Evolutionary conservation across 2,329 filamentous ascomycete genomes (phyloP).

Genomic region (Chrysoporthe puriensis): DNA sequence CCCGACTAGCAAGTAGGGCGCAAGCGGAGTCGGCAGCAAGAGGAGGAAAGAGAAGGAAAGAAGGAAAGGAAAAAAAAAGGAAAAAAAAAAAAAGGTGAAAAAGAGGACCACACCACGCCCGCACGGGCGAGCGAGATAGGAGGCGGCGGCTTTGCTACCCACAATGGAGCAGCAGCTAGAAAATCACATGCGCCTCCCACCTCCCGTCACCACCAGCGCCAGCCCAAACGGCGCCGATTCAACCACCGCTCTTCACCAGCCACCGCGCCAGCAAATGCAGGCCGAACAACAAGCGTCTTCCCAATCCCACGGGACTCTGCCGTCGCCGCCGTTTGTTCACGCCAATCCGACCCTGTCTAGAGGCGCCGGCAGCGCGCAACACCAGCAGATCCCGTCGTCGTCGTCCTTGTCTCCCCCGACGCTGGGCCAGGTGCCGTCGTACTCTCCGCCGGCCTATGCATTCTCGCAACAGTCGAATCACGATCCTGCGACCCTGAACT

Average conservation of each 20-base stretch:
- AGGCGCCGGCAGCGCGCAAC: slow-evolving; percentile 19
- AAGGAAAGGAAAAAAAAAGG: background rate
- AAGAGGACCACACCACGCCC: slow-evolving; percentile 17
- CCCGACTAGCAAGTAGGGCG: slow-evolving; percentile 9
- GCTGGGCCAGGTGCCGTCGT: slow-evolving; percentile 35
- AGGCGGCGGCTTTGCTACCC: slow-evolving; percentile 9
- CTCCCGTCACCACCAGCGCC: slow-evolving; percentile 31
- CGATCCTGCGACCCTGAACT: slow-evolving; percentile 39
- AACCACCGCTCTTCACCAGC: slow-evolving; percentile 3
- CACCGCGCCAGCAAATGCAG: slow-evolving; percentile 28
- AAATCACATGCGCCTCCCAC: slow-evolving; percentile 51
- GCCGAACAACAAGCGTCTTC: slow-evolving; percentile 30
- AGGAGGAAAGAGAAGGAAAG: background rate
- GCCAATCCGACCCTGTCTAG: slow-evolving; percentile 18
- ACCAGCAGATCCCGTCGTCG: slow-evolving; percentile 18
- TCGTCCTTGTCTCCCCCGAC: slow-evolving; percentile 32
- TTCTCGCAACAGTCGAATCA: slow-evolving; percentile 36
- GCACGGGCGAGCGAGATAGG: slow-evolving; percentile 3
- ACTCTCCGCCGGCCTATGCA: slow-evolving; percentile 44
- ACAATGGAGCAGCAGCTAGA: slow-evolving; percentile 35
- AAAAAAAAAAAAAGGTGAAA: background rate
- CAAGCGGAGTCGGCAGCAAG: background rate
- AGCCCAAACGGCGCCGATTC: slow-evolving; percentile 9
- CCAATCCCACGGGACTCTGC: slow-evolving; percentile 17
- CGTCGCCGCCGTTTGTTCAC: slow-evolving; percentile 31